Base-by-base conservation (phyloP, 306 rosid species). In the Prunus salicina region DNA sequence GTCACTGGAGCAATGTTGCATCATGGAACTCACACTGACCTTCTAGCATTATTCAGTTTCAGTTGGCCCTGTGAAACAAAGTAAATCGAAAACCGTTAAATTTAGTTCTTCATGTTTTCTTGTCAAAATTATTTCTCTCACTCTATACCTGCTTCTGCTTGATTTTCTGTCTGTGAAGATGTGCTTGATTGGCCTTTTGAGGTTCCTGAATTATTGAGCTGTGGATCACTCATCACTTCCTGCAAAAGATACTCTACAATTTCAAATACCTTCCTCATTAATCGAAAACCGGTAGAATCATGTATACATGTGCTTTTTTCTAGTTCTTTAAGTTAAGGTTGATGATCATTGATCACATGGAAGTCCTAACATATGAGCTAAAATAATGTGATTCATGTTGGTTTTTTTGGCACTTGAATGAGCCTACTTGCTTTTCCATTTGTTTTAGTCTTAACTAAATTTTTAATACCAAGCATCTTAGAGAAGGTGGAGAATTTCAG, bases 211-310 rank as follows among this genome's bases (percentile, higher is more conserved):
- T 41, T 76, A 56, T 56, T 51, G 6, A 71, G 24, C 47, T 34
- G 89, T 22, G 85, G 89, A 69, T 87, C 88, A 25, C 86, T 88
- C 78, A 84, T 78, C 75, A 84, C 87, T 15, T 89, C 95, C 91
- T 91, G 84, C 81, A 80, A 53, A 67, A 46, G 46, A 30, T 52
- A 73, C 25, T 47, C 58, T 22, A 5, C 67, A 45, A 43, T 41
- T 61, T 75, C 7, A 75, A 25, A 70, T 71, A 8, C 49, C 20
- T 72, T 57, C 60, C 62, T 27, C 22, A 58, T 19, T 45, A 28
- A 41, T 16, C 38, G 16, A 73, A 18, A 18, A 52, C 6, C 2
- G 19, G 58, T 52, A 15, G 20, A 52, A 52, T 24, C 15, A 52
- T 0, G 8, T 15, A 52, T 52, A 6, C 8, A 52, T 18, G 22